phyloP scores from a whole-genome alignment of 1,139 yeast species.

The Suhomyces atakaporum region DNA sequence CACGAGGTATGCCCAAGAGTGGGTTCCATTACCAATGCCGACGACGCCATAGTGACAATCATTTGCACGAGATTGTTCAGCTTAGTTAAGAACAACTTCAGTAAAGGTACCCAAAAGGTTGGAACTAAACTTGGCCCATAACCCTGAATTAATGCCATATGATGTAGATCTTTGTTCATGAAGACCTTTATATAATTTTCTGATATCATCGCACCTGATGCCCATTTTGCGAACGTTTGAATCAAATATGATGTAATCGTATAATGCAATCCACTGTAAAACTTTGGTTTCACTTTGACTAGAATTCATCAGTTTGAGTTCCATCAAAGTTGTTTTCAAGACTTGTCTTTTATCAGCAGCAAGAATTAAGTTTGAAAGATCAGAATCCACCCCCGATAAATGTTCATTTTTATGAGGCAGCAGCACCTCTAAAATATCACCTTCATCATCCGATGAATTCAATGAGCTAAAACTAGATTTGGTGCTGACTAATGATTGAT shows the following conservation, averaged over 20 bases:
- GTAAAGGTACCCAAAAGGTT: slow-evolving; percentile 5
- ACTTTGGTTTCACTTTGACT: slow-evolving; percentile 24
- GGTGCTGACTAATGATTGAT: neutral
- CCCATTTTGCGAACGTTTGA: slow-evolving; percentile 20
- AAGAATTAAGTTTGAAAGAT: slow-evolving; percentile 8
- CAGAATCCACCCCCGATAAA: slow-evolving; percentile 1
- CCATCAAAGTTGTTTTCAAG: slow-evolving; percentile 11
- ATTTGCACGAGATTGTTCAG: neutral
- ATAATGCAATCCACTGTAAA: slow-evolving; percentile 33
- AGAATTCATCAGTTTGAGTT: slow-evolving; percentile 8
- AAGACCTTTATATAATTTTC: slow-evolving; percentile 21
- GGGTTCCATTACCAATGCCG: too few relatives aligned
- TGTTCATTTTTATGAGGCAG: neutral
- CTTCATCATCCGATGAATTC: slow-evolving; percentile 29
- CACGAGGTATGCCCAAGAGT: too few relatives aligned
- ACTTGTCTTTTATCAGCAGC: slow-evolving; percentile 13
- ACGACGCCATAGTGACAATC: too few relatives aligned
- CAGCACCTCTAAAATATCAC: slow-evolving; percentile 8
- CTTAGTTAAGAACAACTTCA: slow-evolving; percentile 7
- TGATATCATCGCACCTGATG: slow-evolving; percentile 21
- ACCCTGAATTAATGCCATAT: slow-evolving; percentile 3
- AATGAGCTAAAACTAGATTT: slow-evolving; percentile 18
- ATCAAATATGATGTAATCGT: slow-evolving; percentile 27
- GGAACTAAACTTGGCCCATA: slow-evolving; percentile 8
- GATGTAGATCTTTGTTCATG: slow-evolving; percentile 4